These are phyloP conservation scores for Rosa multiflora DNA, from an alignment of 306 rosid genomes.

Conservation along the genomic window DNA sequence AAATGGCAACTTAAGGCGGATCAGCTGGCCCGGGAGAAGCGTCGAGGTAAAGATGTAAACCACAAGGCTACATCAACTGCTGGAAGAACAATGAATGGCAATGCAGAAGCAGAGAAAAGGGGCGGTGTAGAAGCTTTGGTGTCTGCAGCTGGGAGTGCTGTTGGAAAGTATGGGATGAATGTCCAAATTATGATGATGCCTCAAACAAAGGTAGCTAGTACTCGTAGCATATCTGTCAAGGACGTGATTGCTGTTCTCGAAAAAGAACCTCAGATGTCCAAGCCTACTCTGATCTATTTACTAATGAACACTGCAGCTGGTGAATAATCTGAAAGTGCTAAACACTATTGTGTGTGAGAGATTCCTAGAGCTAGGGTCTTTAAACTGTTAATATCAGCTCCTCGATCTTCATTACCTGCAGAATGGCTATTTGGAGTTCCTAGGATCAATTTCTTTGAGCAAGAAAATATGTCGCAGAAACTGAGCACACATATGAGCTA, in stretches of 20 bases:
- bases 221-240: slow-evolving; percentile 56
- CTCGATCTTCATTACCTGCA: no score
- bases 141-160: background rate
- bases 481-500: no score
- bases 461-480: no score
- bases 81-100: background rate
- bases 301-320: no score
- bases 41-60: background rate
- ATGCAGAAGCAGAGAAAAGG: slow-evolving; percentile 44
- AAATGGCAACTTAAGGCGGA: slow-evolving; percentile 94
- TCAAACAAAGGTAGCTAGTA: slow-evolving; percentile 42
- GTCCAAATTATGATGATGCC: slow-evolving; percentile 27
- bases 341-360: no score
- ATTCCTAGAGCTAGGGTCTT: no score
- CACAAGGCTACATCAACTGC: no score
- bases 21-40: slow-evolving; percentile 47
- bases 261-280: slow-evolving; percentile 84
- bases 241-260: slow-evolving; percentile 79
- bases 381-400: no score
- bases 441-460: no score
- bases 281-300: no score
- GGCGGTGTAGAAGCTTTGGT: slow-evolving; percentile 13
- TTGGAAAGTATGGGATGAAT: slow-evolving; percentile 50
- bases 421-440: no score
- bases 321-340: no score